These are phyloP conservation scores for Talaromyces amestolkiae DNA, from an alignment of 2,329 filamentous ascomycete species.

Conservation along the genomic window DNA sequence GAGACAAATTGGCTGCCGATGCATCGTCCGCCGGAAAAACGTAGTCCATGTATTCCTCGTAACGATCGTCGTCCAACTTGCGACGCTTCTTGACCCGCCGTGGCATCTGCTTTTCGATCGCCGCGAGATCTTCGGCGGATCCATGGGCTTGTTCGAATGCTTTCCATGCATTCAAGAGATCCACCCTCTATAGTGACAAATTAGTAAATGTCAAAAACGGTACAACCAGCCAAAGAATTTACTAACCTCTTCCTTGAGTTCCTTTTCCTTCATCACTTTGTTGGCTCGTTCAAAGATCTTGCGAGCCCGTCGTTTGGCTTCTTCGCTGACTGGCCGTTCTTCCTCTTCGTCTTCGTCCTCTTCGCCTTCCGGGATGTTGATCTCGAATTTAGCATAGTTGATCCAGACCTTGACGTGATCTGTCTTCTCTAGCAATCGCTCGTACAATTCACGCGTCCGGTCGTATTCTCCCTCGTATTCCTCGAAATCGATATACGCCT, in stretches of 20 bases:
- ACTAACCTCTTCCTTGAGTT: constrained; percentile 78
- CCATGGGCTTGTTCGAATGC: constrained; percentile 89
- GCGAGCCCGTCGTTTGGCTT: constrained; percentile 78
- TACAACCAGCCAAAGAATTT: not conserved
- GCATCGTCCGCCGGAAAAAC: constrained; percentile 95
- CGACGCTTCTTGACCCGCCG: constrained; percentile 87
- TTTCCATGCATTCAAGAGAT: constrained; percentile 87
- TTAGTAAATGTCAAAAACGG: constrained; percentile 31
- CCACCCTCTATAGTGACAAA: constrained; percentile 60
- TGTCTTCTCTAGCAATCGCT: constrained; percentile 89
- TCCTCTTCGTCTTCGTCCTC: constrained; percentile 61
- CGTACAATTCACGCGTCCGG: constrained; percentile 76
- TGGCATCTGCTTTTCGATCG: constrained; percentile 90
- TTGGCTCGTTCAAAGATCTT: constrained; percentile 82
- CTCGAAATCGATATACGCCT: constrained; percentile 97
- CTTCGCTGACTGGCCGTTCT: constrained; percentile 67
- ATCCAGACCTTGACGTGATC: constrained; percentile 99
- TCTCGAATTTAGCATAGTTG: constrained; percentile 96
- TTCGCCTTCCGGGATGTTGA: constrained; percentile 78
- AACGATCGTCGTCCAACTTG: constrained; percentile 85
- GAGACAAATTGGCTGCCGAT: constrained; percentile 77
- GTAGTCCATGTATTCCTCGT: constrained; percentile 96
- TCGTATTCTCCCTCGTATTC: constrained; percentile 93
- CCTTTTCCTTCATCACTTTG: constrained; percentile 81
- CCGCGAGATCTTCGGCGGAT: constrained; percentile 68